A percentile compares a stretch with the other conserved stretches of the same genome.
phyloP scores from a whole-genome alignment of 1,139 yeast genomes.

The Candida tropicalis region DNA sequence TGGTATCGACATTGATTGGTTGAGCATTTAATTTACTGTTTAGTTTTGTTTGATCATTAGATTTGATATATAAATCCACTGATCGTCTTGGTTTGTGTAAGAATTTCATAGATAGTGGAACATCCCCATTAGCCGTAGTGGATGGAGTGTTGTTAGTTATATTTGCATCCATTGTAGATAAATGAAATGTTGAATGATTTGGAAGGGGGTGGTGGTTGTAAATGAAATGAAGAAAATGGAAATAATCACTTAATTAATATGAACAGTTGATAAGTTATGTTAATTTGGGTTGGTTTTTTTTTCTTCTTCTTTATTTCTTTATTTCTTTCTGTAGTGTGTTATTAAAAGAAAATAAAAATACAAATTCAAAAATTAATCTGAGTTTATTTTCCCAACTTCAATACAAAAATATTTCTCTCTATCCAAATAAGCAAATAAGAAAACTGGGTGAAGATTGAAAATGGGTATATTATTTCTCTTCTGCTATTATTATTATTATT shows the following conservation, averaged over 20 bases:
- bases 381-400: no score
- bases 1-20: conserved; percentile 10
- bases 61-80: conserved; percentile 31
- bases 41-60: conserved; percentile 36
- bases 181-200: not conserved
- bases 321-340: no score
- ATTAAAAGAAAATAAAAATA: not conserved
- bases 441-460: no score
- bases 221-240: no score
- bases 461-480: conserved; percentile 4
- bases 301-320: no score
- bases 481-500: conserved; percentile 1
- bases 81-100: conserved; percentile 47
- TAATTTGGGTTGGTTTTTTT: no score
- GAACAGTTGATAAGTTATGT: no score
- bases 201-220: no score
- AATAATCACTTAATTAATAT: no score
- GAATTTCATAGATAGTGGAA: conserved; percentile 40
- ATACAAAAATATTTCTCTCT: no score
- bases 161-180: conserved; percentile 4
- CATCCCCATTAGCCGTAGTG: conserved; percentile 13
- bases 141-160: conserved; percentile 4
- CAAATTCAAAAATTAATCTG: no score
- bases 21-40: conserved; percentile 32
- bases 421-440: no score